phyloP scores from a whole-genome alignment of 192 early-diverging fungal genomes.

The Backusella mclennaniae region DNA sequence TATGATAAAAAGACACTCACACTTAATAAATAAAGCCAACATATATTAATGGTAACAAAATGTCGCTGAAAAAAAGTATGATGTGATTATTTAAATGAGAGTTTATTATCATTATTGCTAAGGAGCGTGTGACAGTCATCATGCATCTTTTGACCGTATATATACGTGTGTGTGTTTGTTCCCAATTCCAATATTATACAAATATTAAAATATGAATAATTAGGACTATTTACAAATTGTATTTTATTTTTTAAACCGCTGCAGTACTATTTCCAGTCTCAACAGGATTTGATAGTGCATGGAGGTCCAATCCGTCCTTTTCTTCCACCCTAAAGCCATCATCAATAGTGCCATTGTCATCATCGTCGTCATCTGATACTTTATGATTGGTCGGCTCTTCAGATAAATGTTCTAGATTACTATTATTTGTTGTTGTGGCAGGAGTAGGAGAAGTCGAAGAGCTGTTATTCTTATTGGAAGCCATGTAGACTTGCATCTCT shows the following conservation, averaged over 20 bases:
- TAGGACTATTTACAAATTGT: neutral
- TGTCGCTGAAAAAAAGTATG: neutral
- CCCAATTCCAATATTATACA: neutral
- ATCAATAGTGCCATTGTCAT: neutral
- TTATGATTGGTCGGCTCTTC: neutral
- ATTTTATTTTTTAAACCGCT: neutral
- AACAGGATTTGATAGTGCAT: neutral
- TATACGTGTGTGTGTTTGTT: neutral
- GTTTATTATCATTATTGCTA: neutral
- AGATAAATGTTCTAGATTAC: neutral
- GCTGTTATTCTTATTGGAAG: neutral
- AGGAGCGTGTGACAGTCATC: conserved; percentile 3
- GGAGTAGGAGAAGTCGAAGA: neutral
- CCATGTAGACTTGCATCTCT: conserved; percentile 56
- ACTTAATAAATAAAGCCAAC: neutral
- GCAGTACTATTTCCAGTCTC: neutral
- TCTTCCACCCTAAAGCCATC: neutral
- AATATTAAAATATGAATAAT: neutral
- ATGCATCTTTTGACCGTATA: conserved; percentile 2
- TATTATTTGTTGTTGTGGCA: neutral
- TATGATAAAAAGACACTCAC: neutral
- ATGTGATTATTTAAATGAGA: neutral
- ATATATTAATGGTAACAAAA: neutral
- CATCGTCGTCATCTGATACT: neutral
- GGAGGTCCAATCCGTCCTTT: neutral